Evolutionary conservation across 148 eudicot species (phyloP), one percentile per base, ranked within the genome.

Genomic region (Diospyros lotus): DNA sequence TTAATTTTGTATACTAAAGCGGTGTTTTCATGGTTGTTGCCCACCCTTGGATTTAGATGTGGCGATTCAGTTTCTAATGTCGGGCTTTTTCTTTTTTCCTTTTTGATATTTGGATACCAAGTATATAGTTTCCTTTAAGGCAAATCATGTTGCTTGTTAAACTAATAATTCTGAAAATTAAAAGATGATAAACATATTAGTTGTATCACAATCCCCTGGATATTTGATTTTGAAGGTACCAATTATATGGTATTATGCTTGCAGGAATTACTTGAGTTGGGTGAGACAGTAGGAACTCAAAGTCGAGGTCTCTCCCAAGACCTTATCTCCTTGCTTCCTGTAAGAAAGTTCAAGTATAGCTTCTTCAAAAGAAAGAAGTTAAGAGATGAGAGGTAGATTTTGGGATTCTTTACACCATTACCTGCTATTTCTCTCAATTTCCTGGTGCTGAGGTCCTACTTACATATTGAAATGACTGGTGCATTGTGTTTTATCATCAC

Each of bases 281-380:
- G 98, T 18, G 98, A 94, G 82, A 74, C 90, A 71, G 98, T 94
- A 78, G 97, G 98, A 78, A 87, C 88, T 77, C 98, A 94, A 79
- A 90, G 88, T 79, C 89, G 97, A 76, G 98, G 98, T 72, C 98
- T 94, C 75, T 84, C 98, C 45, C 89, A 85, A 68, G 88, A 92
- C 53, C 84, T 83, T 66, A 94, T 94, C 69, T 85, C 93, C 52
- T 69, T 51, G 80, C 97, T 94, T 76, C 98, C 97, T 9, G 86
- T 91, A 58, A 87, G 89, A 41, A 94, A 88, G 80, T 92, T 87
- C 78, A 92, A 85, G 79, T 86, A 91, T 71, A 84, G 97, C 76
- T 87, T 90, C 69, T 86, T 92, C 82, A 82, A 87, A 54, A 89
- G 94, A 73, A 92, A 84, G 79, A 92, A 80, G 76, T 86, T 85